Conservation (phyloP, 108 stramenopile species). For the Fistulifera solaris region DNA sequence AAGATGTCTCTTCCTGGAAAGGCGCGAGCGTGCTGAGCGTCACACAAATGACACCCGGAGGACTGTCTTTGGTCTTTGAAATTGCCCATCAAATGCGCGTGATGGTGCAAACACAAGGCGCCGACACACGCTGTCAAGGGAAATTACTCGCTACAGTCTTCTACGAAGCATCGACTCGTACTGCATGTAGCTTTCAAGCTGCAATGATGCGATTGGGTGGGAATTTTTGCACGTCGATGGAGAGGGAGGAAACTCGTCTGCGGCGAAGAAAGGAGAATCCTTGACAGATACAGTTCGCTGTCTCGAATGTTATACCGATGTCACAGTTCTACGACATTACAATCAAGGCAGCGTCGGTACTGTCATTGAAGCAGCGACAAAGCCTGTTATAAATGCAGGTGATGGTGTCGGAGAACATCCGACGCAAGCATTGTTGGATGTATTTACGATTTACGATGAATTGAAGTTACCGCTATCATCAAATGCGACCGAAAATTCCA, state of each 20-base stretch:
- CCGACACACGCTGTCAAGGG: constrained; percentile 14
- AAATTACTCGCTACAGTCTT: constrained; percentile 36
- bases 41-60: constrained; percentile 46
- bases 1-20: constrained; percentile 40
- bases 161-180: constrained; percentile 95
- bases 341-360: constrained; percentile 52
- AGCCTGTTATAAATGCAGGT: constrained; percentile 93
- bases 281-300: constrained; percentile 87
- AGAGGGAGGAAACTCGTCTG: constrained; percentile 52
- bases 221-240: constrained; percentile 69
- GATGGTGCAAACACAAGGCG: constrained; percentile 36
- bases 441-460: constrained; percentile 88
- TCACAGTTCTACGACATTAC: constrained; percentile 82
- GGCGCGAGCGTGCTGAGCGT: constrained; percentile 43
- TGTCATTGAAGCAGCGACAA: constrained; percentile 11
- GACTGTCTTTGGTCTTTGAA: constrained; percentile 34
- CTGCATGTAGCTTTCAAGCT: constrained; percentile 91
- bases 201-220: constrained; percentile 93
- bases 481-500: constrained; percentile 20
- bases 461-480: constrained; percentile 19
- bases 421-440: constrained; percentile 96
- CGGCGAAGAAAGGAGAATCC: constrained; percentile 92
- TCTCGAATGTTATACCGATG: constrained; percentile 87
- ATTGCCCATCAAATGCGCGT: constrained; percentile 35
- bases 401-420: constrained; percentile 98